Base-by-base conservation (phyloP, 1,284 basidiomycete genomes). In the Malassezia yamatoensis region DNA sequence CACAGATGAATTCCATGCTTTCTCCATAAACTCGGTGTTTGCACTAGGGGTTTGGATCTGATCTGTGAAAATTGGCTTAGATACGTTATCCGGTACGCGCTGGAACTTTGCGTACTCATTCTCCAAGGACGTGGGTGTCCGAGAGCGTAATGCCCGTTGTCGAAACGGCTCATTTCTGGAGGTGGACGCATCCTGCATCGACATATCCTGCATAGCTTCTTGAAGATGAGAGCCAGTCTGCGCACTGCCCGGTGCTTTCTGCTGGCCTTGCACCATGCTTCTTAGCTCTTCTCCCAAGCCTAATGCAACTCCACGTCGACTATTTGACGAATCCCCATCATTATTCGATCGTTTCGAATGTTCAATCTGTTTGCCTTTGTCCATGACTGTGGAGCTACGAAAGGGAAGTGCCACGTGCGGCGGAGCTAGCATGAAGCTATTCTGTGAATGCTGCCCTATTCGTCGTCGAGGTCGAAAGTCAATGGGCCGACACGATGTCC, bases 391-490 rank as follows among this genome's bases (percentile, higher is more conserved):
- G 50, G 50, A 37, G 24, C 24, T 29, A 29, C 24, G 50, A 29
- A 16, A 32, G 3, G 15, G 5, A 45, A 9, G 29, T 24, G 29
- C 10, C 45, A 47, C 45, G 34, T 47, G 45, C 7, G 24, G 24
- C 7, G 24, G 24, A 29, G 24, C 24, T 29, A 29, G 24, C 24
- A 29, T 29, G 24, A 29, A 29, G 24, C 24, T 4, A 29, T 29
- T 29, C 24, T 29, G 7, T 29, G 24, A 29, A 29, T 3, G 24
- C 24, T 29, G 24, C 24, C 24, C 34, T 49, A 40, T 7, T 43
- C 38, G 16, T 49, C 47, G 38, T 48, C 55, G n/a, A 49, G 18
- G 39, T 51, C 41, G 42, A 58, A 58, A 5, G 55, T 58, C 7
- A 58, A 50, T n/a, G 51, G 55, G 2, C 50, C 55, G 2, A 24